Conservation (phyloP, 495 filamentous ascomycete species). For the Polyplosphaeria fusca region DNA sequence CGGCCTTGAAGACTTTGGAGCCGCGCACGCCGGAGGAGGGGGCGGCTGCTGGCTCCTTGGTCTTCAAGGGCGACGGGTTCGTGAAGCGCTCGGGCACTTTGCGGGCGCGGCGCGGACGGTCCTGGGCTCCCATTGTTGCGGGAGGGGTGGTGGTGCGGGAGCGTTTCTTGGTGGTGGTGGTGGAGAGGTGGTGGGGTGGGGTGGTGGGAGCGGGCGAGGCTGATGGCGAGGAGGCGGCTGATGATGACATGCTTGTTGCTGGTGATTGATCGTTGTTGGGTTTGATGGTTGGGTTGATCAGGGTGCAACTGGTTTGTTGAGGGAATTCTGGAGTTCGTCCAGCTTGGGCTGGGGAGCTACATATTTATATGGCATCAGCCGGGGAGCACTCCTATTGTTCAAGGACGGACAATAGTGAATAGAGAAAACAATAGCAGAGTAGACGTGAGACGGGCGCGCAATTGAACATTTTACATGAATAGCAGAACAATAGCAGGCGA, state of each 20-base stretch:
- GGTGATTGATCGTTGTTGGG: background rate
- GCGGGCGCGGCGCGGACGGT: background rate
- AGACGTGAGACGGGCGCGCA: background rate
- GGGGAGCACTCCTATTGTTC: background rate
- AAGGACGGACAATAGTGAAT: background rate
- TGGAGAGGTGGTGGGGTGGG: background rate
- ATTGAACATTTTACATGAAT: background rate
- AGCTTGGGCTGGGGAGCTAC: background rate
- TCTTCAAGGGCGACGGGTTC: background rate
- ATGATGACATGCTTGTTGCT: background rate
- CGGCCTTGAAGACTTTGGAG: constrained; percentile 40
- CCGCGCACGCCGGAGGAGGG: constrained; percentile 24
- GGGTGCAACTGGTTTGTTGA: background rate
- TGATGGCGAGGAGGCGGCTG: background rate
- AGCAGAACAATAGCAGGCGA: background rate
- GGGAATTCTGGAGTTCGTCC: background rate
- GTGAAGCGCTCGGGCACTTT: background rate
- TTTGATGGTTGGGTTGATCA: background rate
- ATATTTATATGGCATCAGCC: background rate
- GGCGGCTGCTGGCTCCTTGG: background rate
- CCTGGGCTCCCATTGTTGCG: background rate
- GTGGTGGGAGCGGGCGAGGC: background rate
- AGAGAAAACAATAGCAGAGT: background rate
- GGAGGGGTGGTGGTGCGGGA: too few relatives aligned
- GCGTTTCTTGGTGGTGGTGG: background rate